phyloP scores from a whole-genome alignment of 371 early-diverging fungal species.

The Apophysomyces elegans region DNA sequence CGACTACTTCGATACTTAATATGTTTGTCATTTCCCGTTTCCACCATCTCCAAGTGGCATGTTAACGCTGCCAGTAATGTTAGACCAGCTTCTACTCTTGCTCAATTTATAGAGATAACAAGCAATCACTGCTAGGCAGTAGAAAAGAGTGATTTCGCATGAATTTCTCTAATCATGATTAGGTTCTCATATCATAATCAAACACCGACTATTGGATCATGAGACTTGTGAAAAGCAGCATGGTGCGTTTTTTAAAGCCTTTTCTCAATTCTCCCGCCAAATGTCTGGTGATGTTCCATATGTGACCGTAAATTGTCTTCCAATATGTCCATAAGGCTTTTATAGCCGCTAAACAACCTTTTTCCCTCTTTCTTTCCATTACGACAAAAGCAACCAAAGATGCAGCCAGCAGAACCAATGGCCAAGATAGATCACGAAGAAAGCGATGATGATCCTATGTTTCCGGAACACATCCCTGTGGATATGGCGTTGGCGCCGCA shows the following conservation, averaged over 20 bases:
- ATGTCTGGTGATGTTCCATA: conserved; percentile 9
- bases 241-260: neutral
- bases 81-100: no score
- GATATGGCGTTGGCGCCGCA: conserved; percentile 49
- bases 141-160: no score
- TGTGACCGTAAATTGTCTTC: neutral
- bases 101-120: no score
- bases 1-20: no score
- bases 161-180: no score
- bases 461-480: conserved; percentile 41
- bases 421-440: conserved; percentile 10
- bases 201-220: no score
- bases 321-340: neutral
- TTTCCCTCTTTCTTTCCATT: neutral
- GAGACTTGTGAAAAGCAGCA: no score
- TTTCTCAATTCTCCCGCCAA: neutral
- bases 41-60: no score
- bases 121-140: no score
- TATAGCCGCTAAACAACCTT: neutral
- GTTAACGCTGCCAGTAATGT: no score
- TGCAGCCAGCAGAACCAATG: conserved; percentile 28
- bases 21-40: no score
- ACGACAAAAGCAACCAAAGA: neutral
- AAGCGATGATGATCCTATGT: conserved; percentile 14
- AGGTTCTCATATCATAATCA: no score